Evolutionary conservation across 768 basidiomycete genomes (phyloP).

Genomic region (Auriculariales sp.): DNA sequence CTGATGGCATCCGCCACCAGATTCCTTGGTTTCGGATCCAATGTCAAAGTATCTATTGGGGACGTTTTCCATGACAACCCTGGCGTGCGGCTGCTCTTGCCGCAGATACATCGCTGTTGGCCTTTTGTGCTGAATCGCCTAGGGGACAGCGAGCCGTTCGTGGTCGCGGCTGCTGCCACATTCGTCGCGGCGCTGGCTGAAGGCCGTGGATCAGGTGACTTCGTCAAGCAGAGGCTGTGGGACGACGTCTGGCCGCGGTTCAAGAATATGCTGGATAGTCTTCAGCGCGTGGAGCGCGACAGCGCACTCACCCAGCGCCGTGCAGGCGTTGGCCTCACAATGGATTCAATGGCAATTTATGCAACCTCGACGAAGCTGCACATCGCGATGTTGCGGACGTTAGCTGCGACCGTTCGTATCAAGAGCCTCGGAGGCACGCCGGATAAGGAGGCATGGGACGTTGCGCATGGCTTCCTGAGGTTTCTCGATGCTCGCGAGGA

Average conservation of each 20-base stretch:
- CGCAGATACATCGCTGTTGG: conserved; percentile 82
- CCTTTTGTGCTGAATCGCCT: conserved; percentile 85
- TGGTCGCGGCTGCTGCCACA: conserved; percentile 59
- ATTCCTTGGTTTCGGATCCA: conserved; percentile 46
- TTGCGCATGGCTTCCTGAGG: conserved; percentile 57
- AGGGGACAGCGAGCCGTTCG: conserved; percentile 54
- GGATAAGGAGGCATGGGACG: conserved; percentile 68
- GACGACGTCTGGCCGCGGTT: conserved; percentile 92
- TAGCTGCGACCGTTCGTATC: conserved; percentile 48
- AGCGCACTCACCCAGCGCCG: conserved; percentile 53
- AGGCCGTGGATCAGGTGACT: conserved; percentile 48
- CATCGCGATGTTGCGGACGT: conserved; percentile 57
- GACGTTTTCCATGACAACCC: not conserved
- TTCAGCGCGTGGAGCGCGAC: conserved; percentile 47
- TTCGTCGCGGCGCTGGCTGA: conserved; percentile 58
- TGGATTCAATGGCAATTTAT: conserved; percentile 54
- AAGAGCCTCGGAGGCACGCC: conserved; percentile 51
- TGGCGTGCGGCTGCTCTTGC: conserved; percentile 33
- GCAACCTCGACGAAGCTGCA: conserved; percentile 73
- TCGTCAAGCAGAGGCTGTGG: conserved; percentile 76
- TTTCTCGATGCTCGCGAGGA: conserved; percentile 58
- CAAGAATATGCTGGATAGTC: conserved; percentile 36
- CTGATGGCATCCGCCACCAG: conserved; percentile 63
- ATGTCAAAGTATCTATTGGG: too few relatives aligned
- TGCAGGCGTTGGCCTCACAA: conserved; percentile 20